Evolutionary conservation across 2,329 filamentous ascomycete species (phyloP), one percentile per base, ranked within the genome.

Genomic region (Monascus ruber): DNA sequence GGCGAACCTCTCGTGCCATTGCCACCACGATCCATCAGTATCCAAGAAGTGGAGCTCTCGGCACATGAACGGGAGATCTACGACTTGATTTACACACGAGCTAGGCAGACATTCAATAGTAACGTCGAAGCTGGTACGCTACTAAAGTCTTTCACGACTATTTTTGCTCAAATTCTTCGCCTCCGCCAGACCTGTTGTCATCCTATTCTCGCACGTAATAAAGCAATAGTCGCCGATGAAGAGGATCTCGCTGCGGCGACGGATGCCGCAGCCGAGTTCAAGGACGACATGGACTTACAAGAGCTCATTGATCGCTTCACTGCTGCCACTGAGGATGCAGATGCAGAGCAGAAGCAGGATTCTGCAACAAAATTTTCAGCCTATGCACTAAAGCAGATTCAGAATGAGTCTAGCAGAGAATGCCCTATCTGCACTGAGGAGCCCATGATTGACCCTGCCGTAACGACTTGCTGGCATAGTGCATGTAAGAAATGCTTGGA

Each of bases 391-490:
- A 78, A 82, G 45, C 86, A 96, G 59, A 98, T 98, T 35, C 84
- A 93, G 48, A 84, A 85, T 39, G 89, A 96, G 54, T 80, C 84
- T 0, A 77, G 82, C 42, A 83, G 83, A 44, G 91, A 98, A 65
- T 98, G 91, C 53, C 89, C 91, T 0, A 84, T 98, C 38, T 98
- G 91, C 63, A 79, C 85, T 4, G 89, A 96, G 59, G 91, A 96
- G 59, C 87, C 88, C 3, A 96, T 96, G 87, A 76, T 85, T 32
- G 83, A 95, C 39, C 89, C 94, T 55, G 83, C 84, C 0, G 91
- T 98, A 1, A 96, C 91, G 0, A 85, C 86, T 0, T 98, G 91
- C 63, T 98, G 91, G 87, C 91, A 98, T 61, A 94, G 85, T 28
- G 88, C 91, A 1, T 98, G 91, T 68, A 94, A 91, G 63, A 82